Percentiles rank a stretch among this genome's conserved stretches.
Evolutionary conservation across 1,139 yeast species (phyloP).

Genomic region (Scheffersomyces cryptocercus): DNA sequence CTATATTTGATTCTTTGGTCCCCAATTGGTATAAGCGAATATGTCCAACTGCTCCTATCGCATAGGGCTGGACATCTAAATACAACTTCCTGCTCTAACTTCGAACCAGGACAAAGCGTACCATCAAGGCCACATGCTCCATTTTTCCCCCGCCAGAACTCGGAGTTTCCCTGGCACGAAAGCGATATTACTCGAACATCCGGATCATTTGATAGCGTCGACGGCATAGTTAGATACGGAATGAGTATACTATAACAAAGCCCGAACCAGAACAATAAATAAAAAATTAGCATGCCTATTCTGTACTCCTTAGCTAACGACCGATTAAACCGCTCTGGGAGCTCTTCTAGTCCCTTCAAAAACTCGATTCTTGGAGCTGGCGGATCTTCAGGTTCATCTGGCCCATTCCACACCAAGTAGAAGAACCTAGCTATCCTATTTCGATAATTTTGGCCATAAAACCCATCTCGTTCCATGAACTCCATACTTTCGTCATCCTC

Average conservation of each 20-base stretch:
- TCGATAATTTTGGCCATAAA: no score
- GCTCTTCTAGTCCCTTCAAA: constrained; percentile 36
- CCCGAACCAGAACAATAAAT: constrained; percentile 39
- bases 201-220: constrained; percentile 21
- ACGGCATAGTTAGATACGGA: constrained; percentile 43
- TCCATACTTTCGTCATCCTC: no score
- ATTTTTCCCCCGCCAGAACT: constrained; percentile 74
- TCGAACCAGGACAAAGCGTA: constrained; percentile 51
- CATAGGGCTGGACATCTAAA: constrained; percentile 91
- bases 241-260: constrained; percentile 27
- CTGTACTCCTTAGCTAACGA: constrained; percentile 29
- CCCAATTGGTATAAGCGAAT: constrained; percentile 78
- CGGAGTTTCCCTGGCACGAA: constrained; percentile 19
- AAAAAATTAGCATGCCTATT: constrained; percentile 30
- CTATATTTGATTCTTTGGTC: constrained; percentile 64
- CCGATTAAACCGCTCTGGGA: constrained; percentile 42
- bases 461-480: no score
- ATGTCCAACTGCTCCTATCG: constrained; percentile 74
- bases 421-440: constrained; percentile 3
- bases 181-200: constrained; percentile 11
- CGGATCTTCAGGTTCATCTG: constrained; percentile 46
- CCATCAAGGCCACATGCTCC: constrained; percentile 77
- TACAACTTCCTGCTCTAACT: constrained; percentile 45
- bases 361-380: constrained; percentile 39
- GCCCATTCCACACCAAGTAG: constrained; percentile 50